Conservation (phyloP, 225 moss, liverwort and hornwort genomes). For the Marchantia paleacea region DNA sequence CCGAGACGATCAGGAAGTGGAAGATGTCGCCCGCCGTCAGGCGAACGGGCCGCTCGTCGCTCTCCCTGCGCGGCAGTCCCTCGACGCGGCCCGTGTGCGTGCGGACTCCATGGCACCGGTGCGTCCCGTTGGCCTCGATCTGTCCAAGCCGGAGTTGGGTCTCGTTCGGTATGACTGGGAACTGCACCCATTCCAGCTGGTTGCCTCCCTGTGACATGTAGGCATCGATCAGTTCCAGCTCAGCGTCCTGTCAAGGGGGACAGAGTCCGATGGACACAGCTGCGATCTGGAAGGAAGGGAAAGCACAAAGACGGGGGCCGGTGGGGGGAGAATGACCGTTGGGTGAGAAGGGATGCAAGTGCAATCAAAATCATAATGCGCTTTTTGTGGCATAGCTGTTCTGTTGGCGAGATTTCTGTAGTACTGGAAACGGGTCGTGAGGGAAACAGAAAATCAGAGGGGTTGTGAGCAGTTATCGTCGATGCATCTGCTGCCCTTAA, state of each 20-base stretch:
- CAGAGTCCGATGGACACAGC: no score
- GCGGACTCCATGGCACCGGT: constrained; percentile 40
- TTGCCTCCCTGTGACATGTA: neutral
- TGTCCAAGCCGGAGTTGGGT: constrained; percentile 40
- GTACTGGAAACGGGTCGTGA: no score
- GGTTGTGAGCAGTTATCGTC: neutral
- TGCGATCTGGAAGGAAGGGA: no score
- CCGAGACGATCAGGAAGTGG: constrained; percentile 49
- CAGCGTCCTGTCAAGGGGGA: neutral
- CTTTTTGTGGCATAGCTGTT: no score
- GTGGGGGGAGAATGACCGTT: no score
- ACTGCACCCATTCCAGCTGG: constrained; percentile 14
- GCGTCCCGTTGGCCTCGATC: constrained; percentile 43
- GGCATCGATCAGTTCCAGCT: no score
- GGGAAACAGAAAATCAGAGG: no score
- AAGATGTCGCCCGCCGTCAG: constrained; percentile 39
- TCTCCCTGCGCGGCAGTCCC: constrained; percentile 44
- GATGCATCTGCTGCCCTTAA: neutral
- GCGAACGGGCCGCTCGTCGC: constrained; percentile 29
- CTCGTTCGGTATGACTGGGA: constrained; percentile 35
- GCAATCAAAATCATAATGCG: no score
- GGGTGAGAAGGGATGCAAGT: no score
- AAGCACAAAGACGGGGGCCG: no score
- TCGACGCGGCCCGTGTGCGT: constrained; percentile 47
- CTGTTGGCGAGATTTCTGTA: no score